Conservation (phyloP, 805 yeast genomes). For the Myxozyma vanderwaltii region DNA sequence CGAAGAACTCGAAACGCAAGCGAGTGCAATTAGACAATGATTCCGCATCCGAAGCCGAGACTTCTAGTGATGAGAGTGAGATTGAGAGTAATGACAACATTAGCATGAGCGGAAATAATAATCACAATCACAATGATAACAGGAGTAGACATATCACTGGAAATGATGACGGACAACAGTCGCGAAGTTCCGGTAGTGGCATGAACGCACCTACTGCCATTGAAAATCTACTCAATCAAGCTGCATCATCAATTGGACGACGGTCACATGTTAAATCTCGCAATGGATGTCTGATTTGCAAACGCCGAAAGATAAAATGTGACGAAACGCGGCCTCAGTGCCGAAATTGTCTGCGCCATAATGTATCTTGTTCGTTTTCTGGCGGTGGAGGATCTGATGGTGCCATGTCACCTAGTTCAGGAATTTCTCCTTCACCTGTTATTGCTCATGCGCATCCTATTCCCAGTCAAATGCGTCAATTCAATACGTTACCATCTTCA, state of each 20-base stretch:
- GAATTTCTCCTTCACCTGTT: neutral
- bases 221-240: slow-evolving; percentile 5
- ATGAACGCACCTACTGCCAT: slow-evolving; percentile 1
- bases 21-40: neutral
- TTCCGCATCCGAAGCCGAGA: slow-evolving; percentile 2
- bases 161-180: neutral
- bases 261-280: slow-evolving; percentile 29
- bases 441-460: neutral
- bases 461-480: neutral
- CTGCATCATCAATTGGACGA: slow-evolving; percentile 10
- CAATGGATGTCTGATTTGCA: slow-evolving; percentile 31
- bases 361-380: slow-evolving; percentile 26
- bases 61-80: neutral
- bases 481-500: neutral
- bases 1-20: slow-evolving; percentile 4
- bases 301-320: slow-evolving; percentile 44
- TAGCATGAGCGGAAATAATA: neutral
- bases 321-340: slow-evolving; percentile 64
- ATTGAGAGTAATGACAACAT: neutral
- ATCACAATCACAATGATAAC: neutral
- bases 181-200: neutral
- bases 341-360: slow-evolving; percentile 52
- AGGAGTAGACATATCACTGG: neutral
- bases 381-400: neutral
- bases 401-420: slow-evolving; percentile 6